These are phyloP conservation scores for Dentipellis sp. DNA, from an alignment of 768 basidiomycete genomes.

Conservation along the genomic window DNA sequence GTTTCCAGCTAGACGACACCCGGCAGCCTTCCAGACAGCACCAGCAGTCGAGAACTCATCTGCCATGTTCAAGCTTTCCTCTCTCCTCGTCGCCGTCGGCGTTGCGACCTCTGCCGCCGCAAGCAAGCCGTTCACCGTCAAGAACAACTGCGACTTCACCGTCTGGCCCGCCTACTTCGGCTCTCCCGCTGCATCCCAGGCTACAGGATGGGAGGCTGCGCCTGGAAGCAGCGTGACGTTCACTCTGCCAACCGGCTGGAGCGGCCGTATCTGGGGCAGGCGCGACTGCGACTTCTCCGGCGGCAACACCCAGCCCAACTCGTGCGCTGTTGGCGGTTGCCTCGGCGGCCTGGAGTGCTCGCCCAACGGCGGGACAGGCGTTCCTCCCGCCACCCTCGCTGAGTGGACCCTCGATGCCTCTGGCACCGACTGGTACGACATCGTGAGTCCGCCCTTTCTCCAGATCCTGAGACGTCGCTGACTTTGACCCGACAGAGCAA, in stretches of 20 bases:
- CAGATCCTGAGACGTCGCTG: neutral
- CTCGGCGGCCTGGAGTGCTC: conserved; percentile 61
- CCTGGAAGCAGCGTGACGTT: conserved; percentile 32
- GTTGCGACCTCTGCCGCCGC: neutral
- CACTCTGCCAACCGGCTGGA: conserved; percentile 54
- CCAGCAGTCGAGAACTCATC: too few species aligned
- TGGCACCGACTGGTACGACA: neutral
- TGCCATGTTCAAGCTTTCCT: neutral
- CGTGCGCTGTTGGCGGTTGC: conserved; percentile 58
- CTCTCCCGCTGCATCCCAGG: conserved; percentile 30
- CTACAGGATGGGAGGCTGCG: conserved; percentile 33
- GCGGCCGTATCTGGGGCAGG: conserved; percentile 52
- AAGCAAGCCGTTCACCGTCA: conserved; percentile 31
- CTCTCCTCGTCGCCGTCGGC: neutral
- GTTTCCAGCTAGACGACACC: too few species aligned
- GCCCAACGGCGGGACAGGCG: conserved; percentile 35
- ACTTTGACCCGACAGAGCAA: neutral
- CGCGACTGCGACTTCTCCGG: conserved; percentile 47
- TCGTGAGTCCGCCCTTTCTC: neutral
- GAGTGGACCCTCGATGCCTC: conserved; percentile 20
- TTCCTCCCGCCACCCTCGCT: conserved; percentile 24
- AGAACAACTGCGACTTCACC: conserved; percentile 59
- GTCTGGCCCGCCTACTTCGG: conserved; percentile 54
- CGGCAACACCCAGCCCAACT: conserved; percentile 36
- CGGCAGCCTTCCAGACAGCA: too few species aligned